Percentiles rank a stretch among this genome's conserved stretches.
These are phyloP conservation scores for Flaveria linearis DNA, from an alignment of 129 eudicot species.

Conservation along the genomic window DNA sequence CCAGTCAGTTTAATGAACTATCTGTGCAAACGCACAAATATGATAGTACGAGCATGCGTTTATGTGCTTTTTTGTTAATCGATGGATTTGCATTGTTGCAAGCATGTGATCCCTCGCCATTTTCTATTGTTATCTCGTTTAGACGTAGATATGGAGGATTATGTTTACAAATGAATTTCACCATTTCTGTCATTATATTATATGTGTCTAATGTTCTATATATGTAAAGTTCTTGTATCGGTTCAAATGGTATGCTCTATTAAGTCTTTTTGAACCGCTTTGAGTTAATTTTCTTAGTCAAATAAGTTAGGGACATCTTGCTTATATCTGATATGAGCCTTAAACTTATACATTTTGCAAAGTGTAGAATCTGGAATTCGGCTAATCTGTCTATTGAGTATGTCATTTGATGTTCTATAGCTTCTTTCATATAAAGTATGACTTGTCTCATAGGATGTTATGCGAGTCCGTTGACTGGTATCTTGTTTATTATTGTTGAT, in stretches of 20 bases:
- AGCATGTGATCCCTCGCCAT: too few relatives aligned
- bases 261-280: background rate
- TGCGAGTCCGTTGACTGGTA: too few relatives aligned
- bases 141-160: too few relatives aligned
- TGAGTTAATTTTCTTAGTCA: background rate
- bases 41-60: too few relatives aligned
- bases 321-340: conserved; percentile 9
- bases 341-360: background rate
- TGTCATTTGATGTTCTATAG: background rate
- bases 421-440: background rate
- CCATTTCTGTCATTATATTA: background rate
- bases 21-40: too few relatives aligned
- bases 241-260: background rate
- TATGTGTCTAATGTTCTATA: background rate
- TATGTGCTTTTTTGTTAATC: too few relatives aligned
- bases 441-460: background rate
- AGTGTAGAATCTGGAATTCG: background rate
- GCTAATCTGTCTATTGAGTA: background rate
- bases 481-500: background rate
- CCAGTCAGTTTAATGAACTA: too few relatives aligned
- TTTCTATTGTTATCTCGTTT: too few relatives aligned
- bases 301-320: background rate
- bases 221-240: background rate
- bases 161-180: background rate
- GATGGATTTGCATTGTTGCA: too few relatives aligned